phyloP scores from a whole-genome alignment of 2,329 filamentous ascomycete genomes.

The Colletotrichum cordylinicola region DNA sequence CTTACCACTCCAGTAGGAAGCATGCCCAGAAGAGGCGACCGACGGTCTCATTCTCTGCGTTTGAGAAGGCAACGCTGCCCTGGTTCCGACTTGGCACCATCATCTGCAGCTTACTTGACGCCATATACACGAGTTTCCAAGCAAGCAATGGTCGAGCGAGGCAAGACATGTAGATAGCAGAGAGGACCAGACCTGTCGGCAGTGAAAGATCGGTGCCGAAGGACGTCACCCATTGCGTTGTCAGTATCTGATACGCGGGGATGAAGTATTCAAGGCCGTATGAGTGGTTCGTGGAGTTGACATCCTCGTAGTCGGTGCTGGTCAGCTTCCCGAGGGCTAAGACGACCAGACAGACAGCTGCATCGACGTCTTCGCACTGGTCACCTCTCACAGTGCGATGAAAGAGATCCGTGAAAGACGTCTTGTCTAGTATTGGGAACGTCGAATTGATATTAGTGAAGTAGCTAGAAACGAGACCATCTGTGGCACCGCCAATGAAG shows the following conservation, averaged over 20 bases:
- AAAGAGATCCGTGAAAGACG: not conserved
- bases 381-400: not conserved
- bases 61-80: not conserved
- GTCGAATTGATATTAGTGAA: not conserved
- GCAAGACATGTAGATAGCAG: not conserved
- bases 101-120: not conserved
- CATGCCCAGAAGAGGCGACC: not conserved
- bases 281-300: not conserved
- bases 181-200: not conserved
- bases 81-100: not conserved
- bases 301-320: not conserved
- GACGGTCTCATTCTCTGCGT: not conserved
- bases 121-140: not conserved
- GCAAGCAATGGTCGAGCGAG: not conserved
- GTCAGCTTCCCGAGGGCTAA: not conserved
- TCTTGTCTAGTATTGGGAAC: not conserved
- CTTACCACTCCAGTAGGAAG: not conserved
- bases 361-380: not conserved
- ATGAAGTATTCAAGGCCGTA: not conserved
- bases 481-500: not conserved
- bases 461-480: not conserved
- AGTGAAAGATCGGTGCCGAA: not conserved
- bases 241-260: not conserved
- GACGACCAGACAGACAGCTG: not conserved
- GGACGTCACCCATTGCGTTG: not conserved